These are phyloP conservation scores for Rhytidiadelphus loreus DNA, from an alignment of 225 moss, liverwort and hornwort genomes.

Conservation along the genomic window DNA sequence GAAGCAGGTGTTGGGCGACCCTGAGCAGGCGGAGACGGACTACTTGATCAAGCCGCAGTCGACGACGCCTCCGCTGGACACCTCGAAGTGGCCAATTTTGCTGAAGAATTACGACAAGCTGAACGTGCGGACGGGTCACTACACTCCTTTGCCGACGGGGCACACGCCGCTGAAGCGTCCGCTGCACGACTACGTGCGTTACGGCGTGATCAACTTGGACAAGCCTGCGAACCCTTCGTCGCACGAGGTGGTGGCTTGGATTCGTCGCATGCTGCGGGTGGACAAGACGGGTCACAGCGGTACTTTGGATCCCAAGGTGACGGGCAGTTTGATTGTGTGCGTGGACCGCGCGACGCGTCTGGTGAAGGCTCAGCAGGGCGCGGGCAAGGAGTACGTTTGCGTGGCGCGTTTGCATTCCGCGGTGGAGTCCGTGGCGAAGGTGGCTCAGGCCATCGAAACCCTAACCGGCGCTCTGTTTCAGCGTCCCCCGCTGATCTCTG, in stretches of 20 bases:
- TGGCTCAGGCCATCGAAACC: conserved; percentile 88
- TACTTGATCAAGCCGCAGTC: conserved; percentile 86
- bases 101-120: conserved; percentile 91
- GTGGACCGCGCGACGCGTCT: conserved; percentile 89
- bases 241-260: conserved; percentile 96
- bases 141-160: conserved; percentile 83
- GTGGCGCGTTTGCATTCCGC: conserved; percentile 82
- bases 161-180: conserved; percentile 84
- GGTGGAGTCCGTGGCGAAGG: conserved; percentile 74
- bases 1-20: neutral
- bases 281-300: conserved; percentile 97
- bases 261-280: conserved; percentile 80
- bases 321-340: conserved; percentile 90
- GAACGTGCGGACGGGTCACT: conserved; percentile 90
- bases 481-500: conserved; percentile 80
- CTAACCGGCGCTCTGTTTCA: conserved; percentile 87
- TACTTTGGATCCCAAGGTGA: conserved; percentile 92
- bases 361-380: conserved; percentile 96
- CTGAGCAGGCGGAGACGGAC: conserved; percentile 46
- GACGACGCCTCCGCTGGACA: conserved; percentile 75
- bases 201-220: conserved; percentile 91
- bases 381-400: conserved; percentile 98
- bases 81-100: conserved; percentile 84
- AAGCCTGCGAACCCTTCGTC: conserved; percentile 94
- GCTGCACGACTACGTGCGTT: conserved; percentile 78